Base-by-base conservation (phyloP, 371 early-diverging fungal genomes). In the Mortierella sp. region DNA sequence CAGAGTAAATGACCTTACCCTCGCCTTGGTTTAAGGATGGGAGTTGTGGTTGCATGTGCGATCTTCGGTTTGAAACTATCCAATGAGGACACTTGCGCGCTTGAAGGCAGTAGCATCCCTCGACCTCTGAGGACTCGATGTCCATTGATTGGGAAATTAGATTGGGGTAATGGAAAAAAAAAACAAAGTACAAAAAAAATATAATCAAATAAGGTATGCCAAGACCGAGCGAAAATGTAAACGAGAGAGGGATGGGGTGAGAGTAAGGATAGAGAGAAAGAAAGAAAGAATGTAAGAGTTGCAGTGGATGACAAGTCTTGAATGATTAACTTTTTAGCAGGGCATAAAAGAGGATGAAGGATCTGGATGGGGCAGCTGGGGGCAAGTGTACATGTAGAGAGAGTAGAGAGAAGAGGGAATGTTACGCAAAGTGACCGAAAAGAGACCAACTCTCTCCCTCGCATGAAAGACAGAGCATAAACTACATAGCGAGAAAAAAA, bases 61-160 rank as follows among this genome's bases (percentile, higher is more conserved):
- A 18, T 22, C 40, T 67, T 9, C 64, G 66, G 52, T 63, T 66
- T 30, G 74, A 54, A 26, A 52, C 71, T 26, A 70, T 70, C 74
- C 73, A 78, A 49, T 78, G 79, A 5, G 73, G 79, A 45, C 79
- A 78, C 14, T 40, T 26, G 22, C 57, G 67, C 22, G 63, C 79
- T 43, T 73, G 74, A 18, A 70, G 62, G 47, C 79, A 78, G 57
- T 78, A 78, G 47, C 79, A 78, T 45, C 79, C 74, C 30, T 78
- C 78, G 40, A 62, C 35, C 20, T 69, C 64, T 32, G 57, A n/a
- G 8, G 32, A 45, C 39, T 70, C 70, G 57, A 22, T 8, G 70
- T 63, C 60, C 74, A 73, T 73, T 43, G 58, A 40, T 24, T 14
- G 59, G n/a, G 20, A 28, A 9, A 5, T 11, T 35, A 20, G 59